Base-by-base conservation (phyloP, 106 monocot genomes). In the Dioscorea dumetorum region DNA sequence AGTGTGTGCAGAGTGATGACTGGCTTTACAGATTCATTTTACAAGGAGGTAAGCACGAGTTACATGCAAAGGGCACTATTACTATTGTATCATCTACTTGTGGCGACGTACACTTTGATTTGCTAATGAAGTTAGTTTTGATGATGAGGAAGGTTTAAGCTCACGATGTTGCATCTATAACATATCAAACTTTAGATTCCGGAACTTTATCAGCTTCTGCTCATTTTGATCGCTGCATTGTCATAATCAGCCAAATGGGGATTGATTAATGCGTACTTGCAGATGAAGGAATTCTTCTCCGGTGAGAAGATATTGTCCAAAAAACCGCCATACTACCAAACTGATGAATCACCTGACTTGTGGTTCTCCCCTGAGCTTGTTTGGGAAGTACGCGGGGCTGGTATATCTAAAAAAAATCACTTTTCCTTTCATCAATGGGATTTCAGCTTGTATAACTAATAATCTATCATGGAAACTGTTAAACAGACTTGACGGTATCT, bases 1-100 rank as follows among this genome's bases (percentile, higher is more conserved):
- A 97, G 95, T 77, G 88, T 97, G 11, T 91, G 95, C 77, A 75
- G 95, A 23, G 91, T 97, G 50, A 97, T 97, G 95, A 84, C 91
- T 69, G 95, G 95, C 57, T 97, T 97, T 70, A 84, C 91, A 60
- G 91, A 97, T 80, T 75, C 80, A 68, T 97, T 97, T 73, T 97
- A 97, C 78, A 70, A 69, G 35, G 84, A 84, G 83, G 95, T 88
- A 83, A 74, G 64, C 51, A 4, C 56, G 63, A 62, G 59, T 61
- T 31, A 9, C 22, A 14, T 59, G 20, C 24, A 19, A 41, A 54
- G 9, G 0, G 5, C 54, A 54, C 19, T 7, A 41, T 41, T 10
- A 41, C 10, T 10, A 41, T 41, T 5, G 0, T 41, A 41, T 3
- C 28, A 28, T 28, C 28, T 28, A n/a, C n/a, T 3, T 28, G 28